These are phyloP conservation scores for Metschnikowia matae DNA, from an alignment of 805 yeast species.

Conservation along the genomic window DNA sequence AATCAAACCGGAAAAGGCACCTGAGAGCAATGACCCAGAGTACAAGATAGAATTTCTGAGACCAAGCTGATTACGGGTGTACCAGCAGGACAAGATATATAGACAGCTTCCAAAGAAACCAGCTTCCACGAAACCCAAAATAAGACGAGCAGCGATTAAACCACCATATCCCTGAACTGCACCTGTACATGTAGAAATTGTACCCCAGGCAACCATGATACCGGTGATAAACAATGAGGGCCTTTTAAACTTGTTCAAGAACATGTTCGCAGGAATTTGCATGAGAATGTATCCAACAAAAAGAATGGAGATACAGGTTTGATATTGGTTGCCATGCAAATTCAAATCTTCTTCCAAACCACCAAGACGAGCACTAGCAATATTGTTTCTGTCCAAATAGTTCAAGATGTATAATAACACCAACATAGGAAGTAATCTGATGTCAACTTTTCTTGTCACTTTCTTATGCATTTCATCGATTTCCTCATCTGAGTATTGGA, in stretches of 20 bases:
- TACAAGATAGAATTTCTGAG: slow-evolving; percentile 48
- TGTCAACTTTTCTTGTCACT: slow-evolving; percentile 45
- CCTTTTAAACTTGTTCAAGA: slow-evolving; percentile 42
- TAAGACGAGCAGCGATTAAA: slow-evolving; percentile 42
- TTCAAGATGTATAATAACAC: slow-evolving; percentile 50
- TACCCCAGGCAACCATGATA: slow-evolving; percentile 52
- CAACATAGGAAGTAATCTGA: slow-evolving; percentile 47
- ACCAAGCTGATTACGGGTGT: slow-evolving; percentile 47
- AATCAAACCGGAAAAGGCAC: slow-evolving; percentile 53
- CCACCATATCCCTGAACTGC: slow-evolving; percentile 43
- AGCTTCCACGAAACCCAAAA: slow-evolving; percentile 47
- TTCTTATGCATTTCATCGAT: slow-evolving; percentile 39
- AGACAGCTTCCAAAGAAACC: slow-evolving; percentile 47
- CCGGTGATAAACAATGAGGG: slow-evolving; percentile 49
- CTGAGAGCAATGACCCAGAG: slow-evolving; percentile 48
- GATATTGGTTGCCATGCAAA: slow-evolving; percentile 41
- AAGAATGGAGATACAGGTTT: slow-evolving; percentile 49
- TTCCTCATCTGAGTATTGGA: slow-evolving; percentile 36
- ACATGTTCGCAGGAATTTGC: slow-evolving; percentile 48
- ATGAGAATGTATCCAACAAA: slow-evolving; percentile 47
- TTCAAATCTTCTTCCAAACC: slow-evolving; percentile 44
- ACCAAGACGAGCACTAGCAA: slow-evolving; percentile 52
- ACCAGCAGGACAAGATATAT: slow-evolving; percentile 53
- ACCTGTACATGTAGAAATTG: slow-evolving; percentile 45
- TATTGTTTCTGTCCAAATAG: slow-evolving; percentile 49